A percentile compares a stretch with the other conserved stretches of the same genome.
Evolutionary conservation across 2,329 filamentous ascomycete species (phyloP).

Genomic region (Westerdykella aurantiaca): DNA sequence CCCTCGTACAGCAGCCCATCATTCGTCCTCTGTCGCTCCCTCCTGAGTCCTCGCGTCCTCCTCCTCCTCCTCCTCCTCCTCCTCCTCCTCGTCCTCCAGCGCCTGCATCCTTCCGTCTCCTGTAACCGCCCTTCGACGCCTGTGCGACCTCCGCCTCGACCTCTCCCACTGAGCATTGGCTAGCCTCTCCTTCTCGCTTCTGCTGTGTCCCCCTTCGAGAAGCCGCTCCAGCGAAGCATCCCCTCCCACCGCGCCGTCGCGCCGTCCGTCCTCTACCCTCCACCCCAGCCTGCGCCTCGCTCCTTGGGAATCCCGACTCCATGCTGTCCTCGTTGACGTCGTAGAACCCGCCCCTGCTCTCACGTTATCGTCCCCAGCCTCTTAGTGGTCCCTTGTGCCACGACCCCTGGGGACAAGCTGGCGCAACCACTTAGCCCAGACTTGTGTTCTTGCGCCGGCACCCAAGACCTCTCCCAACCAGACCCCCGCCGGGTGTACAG

Average conservation of each 20-base stretch:
- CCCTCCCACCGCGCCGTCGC: too few species aligned
- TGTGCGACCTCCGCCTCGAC: conserved; percentile 3
- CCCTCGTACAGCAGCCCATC: conserved; percentile 3
- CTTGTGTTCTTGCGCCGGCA: conserved; percentile 30
- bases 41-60: conserved; percentile 2
- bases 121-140: conserved; percentile 4
- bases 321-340: conserved; percentile 22
- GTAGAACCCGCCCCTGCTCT: conserved; percentile 10
- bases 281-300: conserved; percentile 3
- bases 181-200: conserved; percentile 3
- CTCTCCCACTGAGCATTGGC: conserved; percentile 2
- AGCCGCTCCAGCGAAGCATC: conserved; percentile 22
- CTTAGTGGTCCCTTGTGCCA: conserved; percentile 28
- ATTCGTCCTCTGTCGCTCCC: conserved; percentile 5
- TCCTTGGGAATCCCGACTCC: conserved; percentile 15
- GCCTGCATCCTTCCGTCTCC: conserved; percentile 7
- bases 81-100: conserved; percentile 4
- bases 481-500: conserved; percentile 33
- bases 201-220: conserved; percentile 30
- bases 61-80: conserved; percentile 1
- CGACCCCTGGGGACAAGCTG: conserved; percentile 30
- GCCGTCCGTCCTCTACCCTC: conserved; percentile 6
- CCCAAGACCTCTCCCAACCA: conserved; percentile 28
- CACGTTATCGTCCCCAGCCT: conserved; percentile 28
- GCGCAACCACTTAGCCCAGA: conserved; percentile 30